Base-by-base conservation (phyloP, 306 rosid genomes). In the Boehmeria nivea region DNA sequence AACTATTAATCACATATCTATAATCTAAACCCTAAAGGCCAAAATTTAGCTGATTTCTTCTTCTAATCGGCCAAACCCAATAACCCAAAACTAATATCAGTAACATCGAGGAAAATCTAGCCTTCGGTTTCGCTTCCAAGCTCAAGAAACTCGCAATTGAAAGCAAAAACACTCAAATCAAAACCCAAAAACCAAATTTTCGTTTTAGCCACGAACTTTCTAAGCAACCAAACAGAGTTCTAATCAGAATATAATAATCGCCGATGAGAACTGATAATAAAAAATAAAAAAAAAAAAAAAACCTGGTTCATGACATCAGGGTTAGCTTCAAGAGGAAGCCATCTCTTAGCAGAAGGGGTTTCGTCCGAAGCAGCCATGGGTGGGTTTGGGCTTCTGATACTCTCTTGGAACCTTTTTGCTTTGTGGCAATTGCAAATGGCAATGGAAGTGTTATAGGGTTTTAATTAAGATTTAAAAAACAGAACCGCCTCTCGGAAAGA, bases 301-400 rank as follows among this genome's bases (percentile, higher is more conserved):
- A 83, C 99, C 95, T 93, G 96, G 71, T 87, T 93, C 90, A 93
- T 78, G 47, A 93, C 88, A 28, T 93, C 94, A 38, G 99, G 99
- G 66, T 93, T 93, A 71, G 99, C 95, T 85, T 93, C 99, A 33
- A 93, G 96, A 72, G 99, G 99, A 87, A 93, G 99, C 99, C 99
- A 93, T 25, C 81, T 83, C 70, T 93, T 93, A 0, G 81, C 72
- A 40, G 79, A 33, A 50, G 86, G 57, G 11, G 63, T 65, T 67
- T 60, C 85, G 64, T 72, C 72, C 5, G 58, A 16, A 17, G 86
- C 43, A 72, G 94, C 81, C 96, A 93, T 85, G 33, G 34, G 13
- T 19, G 23, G 50, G 25, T 25, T 23, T 34, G 39, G 33, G 39
- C 37, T 43, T 40, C 51, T 22, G 27, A 0, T 16, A 38, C 12